Percentiles rank a stretch among this genome's conserved stretches.
Evolutionary conservation across 768 basidiomycete species (phyloP).

Genomic region (Leccinum broughii): DNA sequence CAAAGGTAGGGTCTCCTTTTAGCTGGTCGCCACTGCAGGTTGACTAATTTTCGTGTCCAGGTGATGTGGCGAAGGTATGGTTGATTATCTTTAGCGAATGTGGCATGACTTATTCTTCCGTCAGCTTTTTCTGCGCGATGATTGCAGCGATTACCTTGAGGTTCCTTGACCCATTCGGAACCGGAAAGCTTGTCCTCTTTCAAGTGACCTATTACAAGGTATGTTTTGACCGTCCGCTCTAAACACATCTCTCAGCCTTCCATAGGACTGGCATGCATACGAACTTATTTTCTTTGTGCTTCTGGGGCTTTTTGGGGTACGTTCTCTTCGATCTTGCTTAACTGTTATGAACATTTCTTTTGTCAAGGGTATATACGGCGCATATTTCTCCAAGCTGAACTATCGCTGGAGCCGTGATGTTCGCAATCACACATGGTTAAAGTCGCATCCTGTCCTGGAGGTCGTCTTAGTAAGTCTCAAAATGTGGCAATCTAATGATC

Average conservation of each 20-base stretch:
- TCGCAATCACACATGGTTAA: constrained; percentile 80
- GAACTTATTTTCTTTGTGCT: constrained; percentile 85
- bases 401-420: constrained; percentile 84
- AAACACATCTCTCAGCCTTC: constrained; percentile 5
- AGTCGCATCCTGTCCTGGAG: constrained; percentile 76
- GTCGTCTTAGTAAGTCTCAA: constrained; percentile 65
- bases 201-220: constrained; percentile 90
- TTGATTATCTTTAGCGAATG: not conserved
- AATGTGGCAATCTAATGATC: not conserved
- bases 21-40: not conserved
- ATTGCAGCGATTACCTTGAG: constrained; percentile 93
- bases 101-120: constrained; percentile 16
- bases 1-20: constrained; percentile 56
- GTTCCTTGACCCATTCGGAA: constrained; percentile 94
- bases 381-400: constrained; percentile 90
- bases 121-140: constrained; percentile 96
- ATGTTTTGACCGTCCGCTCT: not conserved
- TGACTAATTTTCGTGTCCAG: constrained; percentile 32
- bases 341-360: constrained; percentile 10
- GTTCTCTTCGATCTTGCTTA: constrained; percentile 23
- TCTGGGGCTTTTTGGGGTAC: constrained; percentile 86
- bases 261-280: constrained; percentile 88
- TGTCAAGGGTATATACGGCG: constrained; percentile 86
- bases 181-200: constrained; percentile 90
- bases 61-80: constrained; percentile 92